These are phyloP conservation scores for Ogataea trehalophila DNA, from an alignment of 805 yeast genomes.

Conservation along the genomic window DNA sequence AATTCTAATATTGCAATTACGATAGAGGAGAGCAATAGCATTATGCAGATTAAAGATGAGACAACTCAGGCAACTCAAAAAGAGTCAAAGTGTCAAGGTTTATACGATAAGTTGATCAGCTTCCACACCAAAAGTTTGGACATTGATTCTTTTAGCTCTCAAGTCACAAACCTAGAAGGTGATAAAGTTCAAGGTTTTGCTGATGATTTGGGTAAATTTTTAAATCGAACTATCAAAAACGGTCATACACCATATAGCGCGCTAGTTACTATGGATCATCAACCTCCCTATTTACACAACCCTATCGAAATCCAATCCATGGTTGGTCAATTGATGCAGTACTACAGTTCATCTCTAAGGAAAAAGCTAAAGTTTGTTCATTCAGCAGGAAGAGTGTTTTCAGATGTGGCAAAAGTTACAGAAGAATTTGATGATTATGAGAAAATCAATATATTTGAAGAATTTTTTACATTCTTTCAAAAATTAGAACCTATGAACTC, in stretches of 20 bases:
- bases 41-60: background rate
- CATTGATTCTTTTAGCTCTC: background rate
- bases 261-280: constrained; percentile 2
- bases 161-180: constrained; percentile 4
- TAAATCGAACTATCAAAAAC: constrained; percentile 6
- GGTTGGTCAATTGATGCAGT: constrained; percentile 29
- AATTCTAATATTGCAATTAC: too few species aligned
- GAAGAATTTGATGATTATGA: background rate
- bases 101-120: too few species aligned
- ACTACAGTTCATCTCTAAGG: constrained; percentile 10
- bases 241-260: background rate
- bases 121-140: background rate
- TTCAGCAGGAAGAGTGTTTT: constrained; percentile 8
- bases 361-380: constrained; percentile 13
- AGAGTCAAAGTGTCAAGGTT: background rate
- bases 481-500: constrained; percentile 10
- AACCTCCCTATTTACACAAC: constrained; percentile 11
- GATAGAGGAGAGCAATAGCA: too few species aligned
- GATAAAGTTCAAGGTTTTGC: constrained; percentile 26
- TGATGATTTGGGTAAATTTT: constrained; percentile 12
- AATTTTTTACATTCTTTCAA: constrained; percentile 2
- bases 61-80: background rate
- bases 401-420: constrained; percentile 5
- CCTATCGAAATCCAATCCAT: constrained; percentile 31
- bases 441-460: constrained; percentile 1